These are phyloP conservation scores for Flueggea neowawraea DNA, from an alignment of 441 rosid species.

Conservation along the genomic window DNA sequence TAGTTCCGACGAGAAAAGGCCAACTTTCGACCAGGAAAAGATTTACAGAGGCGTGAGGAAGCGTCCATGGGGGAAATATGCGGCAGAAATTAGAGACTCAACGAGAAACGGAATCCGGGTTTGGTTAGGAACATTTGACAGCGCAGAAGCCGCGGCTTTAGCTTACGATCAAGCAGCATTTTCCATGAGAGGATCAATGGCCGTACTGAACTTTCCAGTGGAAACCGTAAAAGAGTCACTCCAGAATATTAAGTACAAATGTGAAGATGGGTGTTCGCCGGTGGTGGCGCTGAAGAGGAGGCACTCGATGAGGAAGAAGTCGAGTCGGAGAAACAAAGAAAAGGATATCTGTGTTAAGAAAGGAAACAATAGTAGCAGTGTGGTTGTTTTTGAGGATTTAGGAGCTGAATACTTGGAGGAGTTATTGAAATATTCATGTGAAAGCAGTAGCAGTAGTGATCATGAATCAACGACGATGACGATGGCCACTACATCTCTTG, in stretches of 20 bases:
- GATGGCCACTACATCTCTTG: too few relatives aligned
- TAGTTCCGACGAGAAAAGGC: background rate
- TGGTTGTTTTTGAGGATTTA: slow-evolving; percentile 25
- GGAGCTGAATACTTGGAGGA: slow-evolving; percentile 25
- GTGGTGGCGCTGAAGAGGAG: slow-evolving; percentile 7
- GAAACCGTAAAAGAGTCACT: slow-evolving; percentile 28
- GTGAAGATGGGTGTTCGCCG: slow-evolving; percentile 21
- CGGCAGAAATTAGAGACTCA: slow-evolving; percentile 35
- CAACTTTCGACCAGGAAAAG: slow-evolving; percentile 1
- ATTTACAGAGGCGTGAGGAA: slow-evolving; percentile 27
- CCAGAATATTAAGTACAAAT: slow-evolving; percentile 15
- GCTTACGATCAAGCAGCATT: slow-evolving; percentile 37
- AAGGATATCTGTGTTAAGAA: background rate
- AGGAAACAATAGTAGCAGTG: background rate
- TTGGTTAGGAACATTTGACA: slow-evolving; percentile 33
- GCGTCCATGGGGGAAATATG: slow-evolving; percentile 36
- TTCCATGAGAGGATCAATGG: slow-evolving; percentile 24
- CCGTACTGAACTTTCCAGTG: slow-evolving; percentile 29
- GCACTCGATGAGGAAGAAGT: background rate
- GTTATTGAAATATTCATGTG: slow-evolving; percentile 4
- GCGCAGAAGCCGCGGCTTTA: slow-evolving; percentile 25
- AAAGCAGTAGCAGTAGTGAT: background rate
- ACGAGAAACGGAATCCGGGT: slow-evolving; percentile 26
- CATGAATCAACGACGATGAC: too few relatives aligned
- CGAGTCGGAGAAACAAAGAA: background rate